These are phyloP conservation scores for Meripilus lineatus DNA, from an alignment of 1,284 basidiomycete species.

Conservation along the genomic window DNA sequence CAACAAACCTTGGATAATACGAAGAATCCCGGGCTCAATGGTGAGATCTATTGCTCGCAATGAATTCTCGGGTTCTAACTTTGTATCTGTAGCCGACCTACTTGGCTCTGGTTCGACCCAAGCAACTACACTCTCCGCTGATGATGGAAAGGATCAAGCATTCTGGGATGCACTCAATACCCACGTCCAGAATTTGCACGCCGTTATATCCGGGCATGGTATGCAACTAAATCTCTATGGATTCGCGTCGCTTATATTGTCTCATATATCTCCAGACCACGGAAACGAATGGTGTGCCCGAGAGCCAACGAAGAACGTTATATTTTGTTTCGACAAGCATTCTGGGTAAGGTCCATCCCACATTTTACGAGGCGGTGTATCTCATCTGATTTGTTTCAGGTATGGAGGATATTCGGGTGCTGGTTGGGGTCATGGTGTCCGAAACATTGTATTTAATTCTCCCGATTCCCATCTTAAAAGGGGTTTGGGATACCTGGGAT, in stretches of 20 bases:
- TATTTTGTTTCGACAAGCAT: constrained; percentile 72
- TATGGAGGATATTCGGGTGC: constrained; percentile 56
- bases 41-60: constrained; percentile 27
- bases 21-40: constrained; percentile 57
- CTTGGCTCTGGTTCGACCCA: constrained; percentile 59
- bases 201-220: constrained; percentile 66
- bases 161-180: constrained; percentile 59
- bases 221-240: too few species aligned
- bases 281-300: constrained; percentile 71
- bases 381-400: constrained; percentile 27
- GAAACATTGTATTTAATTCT: constrained; percentile 57
- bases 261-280: too few species aligned
- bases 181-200: constrained; percentile 60
- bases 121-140: constrained; percentile 33
- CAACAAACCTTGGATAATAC: constrained; percentile 44
- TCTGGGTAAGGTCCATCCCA: constrained; percentile 62
- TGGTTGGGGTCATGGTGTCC: constrained; percentile 59
- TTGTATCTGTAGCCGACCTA: constrained; percentile 38
- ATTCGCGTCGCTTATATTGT: too few species aligned
- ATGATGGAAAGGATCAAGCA: constrained; percentile 41
- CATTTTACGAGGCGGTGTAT: not conserved
- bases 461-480: constrained; percentile 32
- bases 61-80: not conserved
- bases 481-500: constrained; percentile 53
- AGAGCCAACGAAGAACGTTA: constrained; percentile 51